These are phyloP conservation scores for Talaromyces stipitatus DNA, from an alignment of 495 filamentous ascomycete species.

Conservation along the genomic window DNA sequence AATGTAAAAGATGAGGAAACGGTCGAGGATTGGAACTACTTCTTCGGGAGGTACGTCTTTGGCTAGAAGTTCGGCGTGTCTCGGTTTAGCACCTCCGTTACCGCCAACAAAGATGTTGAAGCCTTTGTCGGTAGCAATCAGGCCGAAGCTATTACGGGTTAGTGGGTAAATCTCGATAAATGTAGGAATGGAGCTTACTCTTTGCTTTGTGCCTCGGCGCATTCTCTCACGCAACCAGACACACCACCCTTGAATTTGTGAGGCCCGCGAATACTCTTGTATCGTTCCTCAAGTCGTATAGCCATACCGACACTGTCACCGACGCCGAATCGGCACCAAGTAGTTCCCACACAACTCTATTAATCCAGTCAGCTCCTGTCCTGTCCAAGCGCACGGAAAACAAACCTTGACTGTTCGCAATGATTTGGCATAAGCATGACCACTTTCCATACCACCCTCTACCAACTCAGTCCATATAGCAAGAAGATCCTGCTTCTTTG, in stretches of 20 bases:
- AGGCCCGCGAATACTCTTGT: constrained; percentile 84
- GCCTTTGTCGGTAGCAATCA: constrained; percentile 91
- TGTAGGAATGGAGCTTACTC: constrained; percentile 47
- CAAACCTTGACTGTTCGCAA: constrained; percentile 75
- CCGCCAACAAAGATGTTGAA: constrained; percentile 94
- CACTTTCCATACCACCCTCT: constrained; percentile 89
- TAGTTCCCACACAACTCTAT: constrained; percentile 82
- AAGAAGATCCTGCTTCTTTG: constrained; percentile 83
- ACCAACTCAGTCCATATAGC: constrained; percentile 84
- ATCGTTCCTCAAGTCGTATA: constrained; percentile 83
- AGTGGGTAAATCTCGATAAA: not conserved
- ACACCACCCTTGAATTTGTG: constrained; percentile 96
- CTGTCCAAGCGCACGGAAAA: not conserved
- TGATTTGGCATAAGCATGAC: constrained; percentile 91
- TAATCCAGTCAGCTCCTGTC: not conserved
- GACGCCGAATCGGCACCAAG: constrained; percentile 91
- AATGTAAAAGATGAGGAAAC: constrained; percentile 95
- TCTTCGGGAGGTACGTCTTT: constrained; percentile 86
- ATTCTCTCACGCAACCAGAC: constrained; percentile 87
- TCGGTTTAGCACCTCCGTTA: constrained; percentile 85
- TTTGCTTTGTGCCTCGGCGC: constrained; percentile 93
- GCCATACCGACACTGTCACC: constrained; percentile 98
- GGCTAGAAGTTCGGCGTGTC: constrained; percentile 79
- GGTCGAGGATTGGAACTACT: constrained; percentile 79
- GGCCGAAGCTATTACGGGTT: constrained; percentile 57